Evolutionary conservation across 225 moss, liverwort and hornwort genomes (phyloP), one percentile per base, ranked within the genome.

Genomic region (Pseudisothecium myosuroides): DNA sequence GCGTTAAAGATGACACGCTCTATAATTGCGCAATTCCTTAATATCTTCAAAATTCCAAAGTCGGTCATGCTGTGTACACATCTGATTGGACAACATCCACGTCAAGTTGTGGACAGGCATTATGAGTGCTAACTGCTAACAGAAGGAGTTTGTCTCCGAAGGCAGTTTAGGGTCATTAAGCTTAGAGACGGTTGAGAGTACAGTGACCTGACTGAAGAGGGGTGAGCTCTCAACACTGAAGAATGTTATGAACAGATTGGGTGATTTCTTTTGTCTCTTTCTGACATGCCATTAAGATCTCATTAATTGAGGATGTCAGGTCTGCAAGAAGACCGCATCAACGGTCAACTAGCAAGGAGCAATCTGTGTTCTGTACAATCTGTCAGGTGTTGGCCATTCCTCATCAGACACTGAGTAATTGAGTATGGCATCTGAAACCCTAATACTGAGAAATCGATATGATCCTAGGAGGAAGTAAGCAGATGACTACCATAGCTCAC

Each of bases 371-470:
- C 67, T 68, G 41, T 75, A 52, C 92, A 81, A 74, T 61, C 68
- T 75, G 88, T 56, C 81, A 87, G 76, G 47, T 45, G 69, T n/a
- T 39, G 64, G 86, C 65, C 88, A 84, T 65, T 52, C 85, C 74
- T 78, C 78, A 43, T 50, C 52, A 64, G 54, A 32, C 47, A 80
- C 60, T 6, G 74, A 76, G 45, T 64, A 37, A 79, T 74, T 18
- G 55, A 56, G 43, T 47, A 72, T 56, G 75, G 52, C 90, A 73
- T 37, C 62, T 75, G 47, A 88, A 92, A 89, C 91, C 91, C 92
- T 92, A 89, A 85, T 24, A 73, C 29, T 24, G 19, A 88, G 19
- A 45, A 85, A 54, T 52, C 12, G 17, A 12, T 29, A 41, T 17
- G 60, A 85, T 89, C 29, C 6, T 39, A 23, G 65, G 41, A 81